Percentiles rank a stretch among this genome's conserved stretches.
Conservation (phyloP, 495 filamentous ascomycete genomes). For the Aspergillus conjunctus region DNA sequence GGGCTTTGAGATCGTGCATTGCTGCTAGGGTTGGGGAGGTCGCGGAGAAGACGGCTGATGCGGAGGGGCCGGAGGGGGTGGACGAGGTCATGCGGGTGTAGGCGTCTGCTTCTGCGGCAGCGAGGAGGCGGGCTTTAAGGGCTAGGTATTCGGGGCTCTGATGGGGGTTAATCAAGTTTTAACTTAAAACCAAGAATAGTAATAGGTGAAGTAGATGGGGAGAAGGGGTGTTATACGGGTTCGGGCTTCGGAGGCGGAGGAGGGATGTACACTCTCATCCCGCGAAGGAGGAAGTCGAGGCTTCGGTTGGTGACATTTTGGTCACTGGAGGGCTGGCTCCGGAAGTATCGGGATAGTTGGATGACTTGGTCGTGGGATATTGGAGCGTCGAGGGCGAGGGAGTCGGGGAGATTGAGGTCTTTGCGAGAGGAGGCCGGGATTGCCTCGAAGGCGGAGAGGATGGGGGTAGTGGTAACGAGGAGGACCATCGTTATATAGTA, state of each 20-base stretch:
- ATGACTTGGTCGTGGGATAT: conserved; percentile 83
- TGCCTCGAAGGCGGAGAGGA: conserved; percentile 63
- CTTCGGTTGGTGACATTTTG: conserved; percentile 26
- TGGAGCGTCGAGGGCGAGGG: conserved; percentile 60
- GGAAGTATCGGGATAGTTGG: conserved; percentile 61
- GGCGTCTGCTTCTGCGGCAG: conserved; percentile 72
- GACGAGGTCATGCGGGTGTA: conserved; percentile 68
- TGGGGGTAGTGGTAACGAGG: conserved; percentile 71
- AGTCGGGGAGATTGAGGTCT: conserved; percentile 38
- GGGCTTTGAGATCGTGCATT: conserved; percentile 34
- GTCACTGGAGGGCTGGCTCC: conserved; percentile 21
- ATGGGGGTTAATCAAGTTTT: conserved; percentile 27
- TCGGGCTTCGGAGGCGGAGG: conserved; percentile 77
- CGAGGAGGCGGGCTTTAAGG: conserved; percentile 81
- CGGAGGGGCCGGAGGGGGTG: conserved; percentile 31
- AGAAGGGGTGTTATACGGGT: conserved; percentile 53
- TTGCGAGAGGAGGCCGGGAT: conserved; percentile 35
- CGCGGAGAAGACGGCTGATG: conserved; percentile 60
- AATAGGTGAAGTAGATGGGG: conserved; percentile 1
- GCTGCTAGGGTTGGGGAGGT: conserved; percentile 35
- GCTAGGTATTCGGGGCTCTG: conserved; percentile 87
- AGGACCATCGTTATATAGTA: conserved; percentile 64
- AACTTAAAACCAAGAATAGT: conserved; percentile 10
- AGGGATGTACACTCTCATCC: conserved; percentile 72
- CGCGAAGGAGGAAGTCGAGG: conserved; percentile 68